Evolutionary conservation across 2,329 filamentous ascomycete genomes (phyloP).

Genomic region (Claviceps africana): DNA sequence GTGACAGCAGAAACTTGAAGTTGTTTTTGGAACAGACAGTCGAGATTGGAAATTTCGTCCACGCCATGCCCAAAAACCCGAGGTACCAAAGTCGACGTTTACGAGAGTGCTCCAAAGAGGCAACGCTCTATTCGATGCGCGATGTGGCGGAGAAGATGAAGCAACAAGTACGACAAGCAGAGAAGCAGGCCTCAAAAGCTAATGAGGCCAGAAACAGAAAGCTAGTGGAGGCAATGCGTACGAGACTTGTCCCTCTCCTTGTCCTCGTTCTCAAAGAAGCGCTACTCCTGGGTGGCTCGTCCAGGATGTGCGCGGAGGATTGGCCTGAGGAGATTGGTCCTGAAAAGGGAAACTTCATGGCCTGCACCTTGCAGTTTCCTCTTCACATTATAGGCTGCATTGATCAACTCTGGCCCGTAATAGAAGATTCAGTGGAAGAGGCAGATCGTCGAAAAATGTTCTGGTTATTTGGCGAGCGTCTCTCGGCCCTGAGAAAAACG

Average conservation of each 20-base stretch:
- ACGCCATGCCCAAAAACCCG: neutral
- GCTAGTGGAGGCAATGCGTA: conserved; percentile 7
- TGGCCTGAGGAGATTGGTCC: neutral
- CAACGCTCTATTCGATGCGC: neutral
- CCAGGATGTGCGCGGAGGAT: neutral
- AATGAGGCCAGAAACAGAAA: neutral
- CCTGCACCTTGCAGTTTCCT: conserved; percentile 5
- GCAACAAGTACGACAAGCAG: neutral
- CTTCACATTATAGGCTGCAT: conserved; percentile 2
- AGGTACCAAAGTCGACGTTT: neutral
- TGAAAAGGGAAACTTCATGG: conserved; percentile 2
- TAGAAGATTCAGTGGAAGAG: neutral
- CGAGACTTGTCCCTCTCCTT: conserved; percentile 14
- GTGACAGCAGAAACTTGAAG: neutral
- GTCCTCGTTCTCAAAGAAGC: conserved; percentile 11
- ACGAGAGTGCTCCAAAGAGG: neutral
- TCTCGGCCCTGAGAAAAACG: neutral
- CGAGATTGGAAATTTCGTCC: neutral
- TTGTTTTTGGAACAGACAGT: neutral
- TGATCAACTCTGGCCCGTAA: neutral
- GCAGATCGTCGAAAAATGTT: neutral
- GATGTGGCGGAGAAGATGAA: neutral
- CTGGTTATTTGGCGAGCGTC: neutral
- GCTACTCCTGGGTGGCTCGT: conserved; percentile 10
- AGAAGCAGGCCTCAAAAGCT: neutral